Evolutionary conservation across 2,329 filamentous ascomycete genomes (phyloP), one percentile per base, ranked within the genome.

Genomic region (Aspergillus novoparasiticus): DNA sequence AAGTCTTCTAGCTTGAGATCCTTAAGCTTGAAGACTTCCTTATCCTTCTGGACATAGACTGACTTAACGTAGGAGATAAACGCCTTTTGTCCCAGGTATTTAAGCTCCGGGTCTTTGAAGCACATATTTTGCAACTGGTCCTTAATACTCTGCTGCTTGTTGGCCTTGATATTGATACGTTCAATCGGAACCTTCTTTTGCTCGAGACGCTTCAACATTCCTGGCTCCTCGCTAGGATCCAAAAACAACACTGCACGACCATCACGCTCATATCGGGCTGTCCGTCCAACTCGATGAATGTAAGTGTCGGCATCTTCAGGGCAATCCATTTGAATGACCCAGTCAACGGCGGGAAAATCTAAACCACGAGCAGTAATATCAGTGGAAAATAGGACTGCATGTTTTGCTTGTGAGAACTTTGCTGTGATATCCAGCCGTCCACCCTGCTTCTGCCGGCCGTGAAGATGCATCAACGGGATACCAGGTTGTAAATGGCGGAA

Each of bases 291-390:
- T 63, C 95, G 89, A 79, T 99, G 95, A 69, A 99, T 98, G 73
- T 99, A 99, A 0, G 95, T 99, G 73, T 98, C 95, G 4, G 92
- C 91, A 76, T 99, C 94, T 77, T 99, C 95, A 0, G 95, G 95
- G 69, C 92, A 96, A 76, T 99, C 95, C n/a, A 92, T 86, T 75
- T 99, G 95, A n/a, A 99, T 93, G 6, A 99, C 95, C 91, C 95
- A 99, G 76, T 99, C 95, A 0, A 99, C 95, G 3, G 93, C 90
- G 0, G 95, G 95, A 74, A 99, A 98, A 77, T 99, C 95, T 14
- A 99, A 86, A 67, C 95, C 95, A 77, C 95, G 87, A 0, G 95
- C 95, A 4, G 96, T 93, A 6, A 99, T 93, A 74, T 99, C 95
- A 0, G 95, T 99, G 1, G 95, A 93, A 75, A 99, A 97, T 0